Conservation (phyloP, 495 filamentous ascomycete genomes). For the Penicillium taxi region DNA sequence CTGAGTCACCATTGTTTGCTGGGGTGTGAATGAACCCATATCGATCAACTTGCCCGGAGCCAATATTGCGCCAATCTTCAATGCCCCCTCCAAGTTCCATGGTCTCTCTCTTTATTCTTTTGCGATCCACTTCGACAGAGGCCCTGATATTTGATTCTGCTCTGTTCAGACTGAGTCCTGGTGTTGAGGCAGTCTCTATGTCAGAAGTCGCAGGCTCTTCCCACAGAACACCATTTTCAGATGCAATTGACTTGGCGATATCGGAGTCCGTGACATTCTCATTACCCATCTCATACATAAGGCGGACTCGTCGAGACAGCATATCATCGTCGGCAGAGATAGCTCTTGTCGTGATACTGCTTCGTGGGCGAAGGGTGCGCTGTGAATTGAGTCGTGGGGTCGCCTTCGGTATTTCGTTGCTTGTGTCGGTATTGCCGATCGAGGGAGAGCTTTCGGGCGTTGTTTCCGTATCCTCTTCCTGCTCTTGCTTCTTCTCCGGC, state of each 20-base stretch:
- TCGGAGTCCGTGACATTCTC: constrained; percentile 48
- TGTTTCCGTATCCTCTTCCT: not conserved
- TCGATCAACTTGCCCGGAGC: constrained; percentile 78
- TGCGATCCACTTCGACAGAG: constrained; percentile 20
- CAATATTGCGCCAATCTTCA: constrained; percentile 91
- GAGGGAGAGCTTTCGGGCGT: constrained; percentile 4
- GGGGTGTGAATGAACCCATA: constrained; percentile 83
- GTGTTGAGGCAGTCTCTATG: constrained; percentile 33
- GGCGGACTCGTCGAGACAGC: constrained; percentile 79
- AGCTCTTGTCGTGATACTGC: constrained; percentile 26
- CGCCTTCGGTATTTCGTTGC: constrained; percentile 23
- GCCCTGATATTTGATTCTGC: constrained; percentile 17
- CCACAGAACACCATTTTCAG: constrained; percentile 52
- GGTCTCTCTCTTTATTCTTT: constrained; percentile 40
- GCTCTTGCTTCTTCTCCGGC: not conserved
- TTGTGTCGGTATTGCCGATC: constrained; percentile 8
- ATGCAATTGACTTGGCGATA: constrained; percentile 34
- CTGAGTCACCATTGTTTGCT: constrained; percentile 30
- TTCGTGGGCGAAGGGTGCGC: constrained; percentile 28
- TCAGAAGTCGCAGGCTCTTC: constrained; percentile 45
- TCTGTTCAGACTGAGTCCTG: constrained; percentile 15
- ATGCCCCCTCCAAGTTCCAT: constrained; percentile 71
- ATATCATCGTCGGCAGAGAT: constrained; percentile 73
- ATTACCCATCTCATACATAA: constrained; percentile 78
- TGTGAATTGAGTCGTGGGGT: constrained; percentile 34